Conservation (phyloP, 2,329 filamentous ascomycete species). For the Apiospora aurea region DNA sequence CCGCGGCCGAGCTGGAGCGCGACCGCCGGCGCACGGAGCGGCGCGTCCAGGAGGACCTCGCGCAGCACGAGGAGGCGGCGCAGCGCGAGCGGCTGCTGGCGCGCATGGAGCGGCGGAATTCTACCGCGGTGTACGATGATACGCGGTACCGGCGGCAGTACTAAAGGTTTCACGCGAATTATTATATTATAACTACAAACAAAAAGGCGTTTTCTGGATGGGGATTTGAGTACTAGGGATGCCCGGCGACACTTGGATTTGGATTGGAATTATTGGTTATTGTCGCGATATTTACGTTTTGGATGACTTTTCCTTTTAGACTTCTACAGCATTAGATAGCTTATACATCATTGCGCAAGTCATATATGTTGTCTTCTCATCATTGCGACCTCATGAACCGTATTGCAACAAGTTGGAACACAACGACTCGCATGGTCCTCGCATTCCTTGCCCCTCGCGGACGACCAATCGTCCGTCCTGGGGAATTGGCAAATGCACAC, state of each 20-base stretch:
- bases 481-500: background rate
- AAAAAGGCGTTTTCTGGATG: background rate
- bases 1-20: background rate
- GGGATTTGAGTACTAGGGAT: background rate
- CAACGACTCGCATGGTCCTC: background rate
- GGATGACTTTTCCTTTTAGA: background rate
- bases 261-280: background rate
- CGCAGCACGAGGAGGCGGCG: background rate
- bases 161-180: background rate
- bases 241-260: background rate
- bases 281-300: background rate
- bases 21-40: slow-evolving; percentile 4
- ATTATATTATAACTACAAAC: background rate
- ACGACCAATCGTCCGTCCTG: background rate
- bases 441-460: background rate
- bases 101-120: slow-evolving; percentile 8
- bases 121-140: slow-evolving; percentile 1
- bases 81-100: background rate
- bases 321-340: background rate
- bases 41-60: background rate
- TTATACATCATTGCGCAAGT: slow-evolving; percentile 13
- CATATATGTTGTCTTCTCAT: background rate
- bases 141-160: background rate
- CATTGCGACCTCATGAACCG: background rate
- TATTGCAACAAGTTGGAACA: background rate